A percentile compares a stretch with the other conserved stretches of the same genome.
These are phyloP conservation scores for Phaseolus coccineus DNA, from an alignment of 331 rosid species.

Conservation along the genomic window DNA sequence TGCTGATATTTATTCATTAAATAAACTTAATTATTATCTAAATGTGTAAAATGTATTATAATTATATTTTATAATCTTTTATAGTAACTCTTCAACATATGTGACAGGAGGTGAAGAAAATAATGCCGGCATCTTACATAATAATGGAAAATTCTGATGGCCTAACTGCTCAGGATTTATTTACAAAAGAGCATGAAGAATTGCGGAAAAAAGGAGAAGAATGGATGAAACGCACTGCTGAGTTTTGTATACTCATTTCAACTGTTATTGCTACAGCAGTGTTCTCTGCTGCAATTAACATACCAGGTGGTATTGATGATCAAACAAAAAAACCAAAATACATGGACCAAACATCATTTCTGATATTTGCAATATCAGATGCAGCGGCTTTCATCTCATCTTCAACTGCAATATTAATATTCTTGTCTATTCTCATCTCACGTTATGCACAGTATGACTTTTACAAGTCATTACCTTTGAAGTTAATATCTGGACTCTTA, in stretches of 20 bases:
- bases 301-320: constrained; percentile 52
- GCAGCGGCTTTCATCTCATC: constrained; percentile 45
- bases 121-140: constrained; percentile 35
- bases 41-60: no score
- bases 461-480: constrained; percentile 37
- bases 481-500: constrained; percentile 34
- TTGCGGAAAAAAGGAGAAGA: constrained; percentile 41
- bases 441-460: constrained; percentile 43
- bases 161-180: constrained; percentile 38
- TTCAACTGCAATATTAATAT: constrained; percentile 20
- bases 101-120: constrained; percentile 55
- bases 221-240: constrained; percentile 61
- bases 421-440: constrained; percentile 46
- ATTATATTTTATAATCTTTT: no score
- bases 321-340: constrained; percentile 34
- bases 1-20: no score
- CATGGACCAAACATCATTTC: background rate
- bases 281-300: constrained; percentile 45
- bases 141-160: constrained; percentile 20
- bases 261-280: constrained; percentile 57
- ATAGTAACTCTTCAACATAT: background rate
- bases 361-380: constrained; percentile 45
- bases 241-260: constrained; percentile 49
- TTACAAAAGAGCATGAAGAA: constrained; percentile 38
- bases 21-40: no score